phyloP scores from a whole-genome alignment of 73 alveolate species.

The Breviolum minutum region DNA sequence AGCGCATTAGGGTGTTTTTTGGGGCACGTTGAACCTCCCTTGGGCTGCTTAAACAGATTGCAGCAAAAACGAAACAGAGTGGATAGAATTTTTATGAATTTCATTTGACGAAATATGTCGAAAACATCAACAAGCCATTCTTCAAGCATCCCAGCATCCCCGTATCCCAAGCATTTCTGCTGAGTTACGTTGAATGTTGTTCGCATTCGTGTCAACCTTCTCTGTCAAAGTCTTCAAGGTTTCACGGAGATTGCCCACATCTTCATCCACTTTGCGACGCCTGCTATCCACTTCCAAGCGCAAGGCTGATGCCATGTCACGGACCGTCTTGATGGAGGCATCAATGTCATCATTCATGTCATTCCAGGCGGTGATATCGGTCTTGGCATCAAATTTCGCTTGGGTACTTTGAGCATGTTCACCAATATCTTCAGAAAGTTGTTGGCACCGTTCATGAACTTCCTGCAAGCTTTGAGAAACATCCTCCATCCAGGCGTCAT shows the following conservation, averaged over 20 bases:
- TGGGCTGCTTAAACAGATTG: not conserved
- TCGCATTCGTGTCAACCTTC: conserved; percentile 81
- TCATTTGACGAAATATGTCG: too few species aligned
- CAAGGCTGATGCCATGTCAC: conserved; percentile 94
- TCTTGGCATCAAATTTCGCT: conserved; percentile 87
- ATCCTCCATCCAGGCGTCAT: conserved; percentile 95
- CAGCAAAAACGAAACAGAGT: not conserved
- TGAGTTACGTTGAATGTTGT: conserved; percentile 62
- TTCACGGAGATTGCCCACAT: conserved; percentile 71
- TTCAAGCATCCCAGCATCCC: too few species aligned
- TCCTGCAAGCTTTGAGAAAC: conserved; percentile 93
- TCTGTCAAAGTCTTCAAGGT: conserved; percentile 47
- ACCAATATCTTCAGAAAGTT: conserved; percentile 66
- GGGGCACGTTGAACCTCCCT: not conserved
- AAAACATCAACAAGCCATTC: too few species aligned
- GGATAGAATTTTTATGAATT: too few species aligned
- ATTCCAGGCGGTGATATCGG: conserved; percentile 91
- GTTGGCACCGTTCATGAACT: conserved; percentile 94
- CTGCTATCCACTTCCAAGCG: conserved; percentile 95
- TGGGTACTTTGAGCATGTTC: conserved; percentile 84
- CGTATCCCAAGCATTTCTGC: not conserved
- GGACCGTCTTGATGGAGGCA: conserved; percentile 93
- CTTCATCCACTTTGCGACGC: conserved; percentile 93
- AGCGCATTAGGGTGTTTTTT: not conserved
- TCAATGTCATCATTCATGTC: conserved; percentile 95